Conservation (phyloP, 495 filamentous ascomycete species). For the Cenococcum geophilum region DNA sequence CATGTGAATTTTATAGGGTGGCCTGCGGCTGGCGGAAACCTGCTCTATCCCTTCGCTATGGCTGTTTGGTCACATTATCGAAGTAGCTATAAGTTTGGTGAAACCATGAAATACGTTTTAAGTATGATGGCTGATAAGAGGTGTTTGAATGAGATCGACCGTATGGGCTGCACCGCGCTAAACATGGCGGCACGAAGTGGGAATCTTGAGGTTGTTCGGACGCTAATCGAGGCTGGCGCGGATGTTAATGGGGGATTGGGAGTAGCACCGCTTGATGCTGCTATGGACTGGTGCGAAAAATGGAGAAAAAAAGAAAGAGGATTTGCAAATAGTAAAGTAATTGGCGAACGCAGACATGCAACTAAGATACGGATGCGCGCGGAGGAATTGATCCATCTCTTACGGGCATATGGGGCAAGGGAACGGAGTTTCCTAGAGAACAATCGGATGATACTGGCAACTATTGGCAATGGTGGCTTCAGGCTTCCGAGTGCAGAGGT, state of each 20-base stretch:
- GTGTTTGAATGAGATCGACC: not conserved
- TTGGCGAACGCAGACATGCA: conserved; percentile 4
- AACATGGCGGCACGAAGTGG: conserved; percentile 1
- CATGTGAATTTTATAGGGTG: conserved; percentile 10
- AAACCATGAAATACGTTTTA: conserved; percentile 8
- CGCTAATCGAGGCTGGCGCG: conserved; percentile 4
- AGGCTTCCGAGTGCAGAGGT: not conserved
- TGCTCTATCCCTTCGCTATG: conserved; percentile 4
- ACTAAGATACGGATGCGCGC: conserved; percentile 6
- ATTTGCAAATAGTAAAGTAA: not conserved
- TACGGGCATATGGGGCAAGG: conserved; percentile 1
- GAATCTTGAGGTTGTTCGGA: conserved; percentile 5
- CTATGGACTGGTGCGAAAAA: conserved; percentile 8
- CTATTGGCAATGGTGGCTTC: not conserved
- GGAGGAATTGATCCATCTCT: conserved; percentile 4
- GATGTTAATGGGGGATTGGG: conserved; percentile 6
- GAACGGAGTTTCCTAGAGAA: conserved; percentile 4
- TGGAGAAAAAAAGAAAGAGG: not conserved
- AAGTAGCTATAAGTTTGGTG: not conserved
- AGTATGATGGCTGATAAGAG: conserved; percentile 4
- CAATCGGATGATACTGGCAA: not conserved
- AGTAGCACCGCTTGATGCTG: conserved; percentile 1
- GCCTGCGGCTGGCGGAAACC: not conserved
- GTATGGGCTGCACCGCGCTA: not conserved
- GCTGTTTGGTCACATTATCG: conserved; percentile 6